These are phyloP conservation scores for Ceratobasidium sp. DNA, from an alignment of 1,284 basidiomycete species.

Conservation along the genomic window DNA sequence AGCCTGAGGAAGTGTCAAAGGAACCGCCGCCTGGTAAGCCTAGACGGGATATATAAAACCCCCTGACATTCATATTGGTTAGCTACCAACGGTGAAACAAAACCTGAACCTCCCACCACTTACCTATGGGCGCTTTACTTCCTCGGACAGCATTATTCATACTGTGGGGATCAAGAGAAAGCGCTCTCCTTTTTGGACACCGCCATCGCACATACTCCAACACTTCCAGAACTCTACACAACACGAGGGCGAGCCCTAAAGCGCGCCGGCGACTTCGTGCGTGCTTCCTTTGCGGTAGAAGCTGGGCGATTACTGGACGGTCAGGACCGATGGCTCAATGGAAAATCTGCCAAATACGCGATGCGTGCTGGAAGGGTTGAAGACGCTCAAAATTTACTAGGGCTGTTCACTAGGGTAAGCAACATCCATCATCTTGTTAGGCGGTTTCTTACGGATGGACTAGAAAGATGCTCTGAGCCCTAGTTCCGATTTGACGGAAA, in stretches of 20 bases:
- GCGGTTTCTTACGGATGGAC: conserved; percentile 9
- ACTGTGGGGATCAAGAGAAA: conserved; percentile 59
- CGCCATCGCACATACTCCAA: conserved; percentile 85
- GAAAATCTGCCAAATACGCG: conserved; percentile 91
- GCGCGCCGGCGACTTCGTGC: conserved; percentile 78
- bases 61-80: background rate
- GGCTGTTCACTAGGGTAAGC: conserved; percentile 84
- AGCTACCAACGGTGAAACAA: conserved; percentile 37
- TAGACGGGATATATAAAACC: too few relatives aligned
- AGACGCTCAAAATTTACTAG: conserved; percentile 75
- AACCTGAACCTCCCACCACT: conserved; percentile 72
- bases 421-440: conserved; percentile 41
- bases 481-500: conserved; percentile 85
- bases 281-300: conserved; percentile 79
- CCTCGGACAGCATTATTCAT: conserved; percentile 88
- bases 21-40: conserved; percentile 15
- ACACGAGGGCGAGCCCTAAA: conserved; percentile 86
- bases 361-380: conserved; percentile 78
- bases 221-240: conserved; percentile 88
- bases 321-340: conserved; percentile 95
- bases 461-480: conserved; percentile 84
- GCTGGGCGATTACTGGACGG: conserved; percentile 86
- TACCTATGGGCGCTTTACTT: conserved; percentile 97
- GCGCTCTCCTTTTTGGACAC: conserved; percentile 71
- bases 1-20: conserved; percentile 47